Evolutionary conservation across 768 basidiomycete genomes (phyloP).

Genomic region (Trametes cingulata): DNA sequence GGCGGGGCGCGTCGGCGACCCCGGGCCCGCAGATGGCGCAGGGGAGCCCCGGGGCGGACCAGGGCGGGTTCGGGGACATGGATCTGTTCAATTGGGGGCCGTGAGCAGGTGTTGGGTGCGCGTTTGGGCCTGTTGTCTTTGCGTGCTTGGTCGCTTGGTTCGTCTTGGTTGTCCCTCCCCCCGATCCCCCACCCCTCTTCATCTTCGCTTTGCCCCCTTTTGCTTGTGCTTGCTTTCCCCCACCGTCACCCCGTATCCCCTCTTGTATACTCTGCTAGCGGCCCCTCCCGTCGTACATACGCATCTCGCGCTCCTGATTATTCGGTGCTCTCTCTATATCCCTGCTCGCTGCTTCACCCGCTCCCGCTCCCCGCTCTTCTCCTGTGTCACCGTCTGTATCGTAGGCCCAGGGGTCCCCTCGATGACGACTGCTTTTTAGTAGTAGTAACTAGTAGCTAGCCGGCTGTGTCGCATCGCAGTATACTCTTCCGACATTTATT

Average conservation of each 20-base stretch:
- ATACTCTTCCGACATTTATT: slow-evolving; percentile 3
- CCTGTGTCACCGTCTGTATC: slow-evolving; percentile 15
- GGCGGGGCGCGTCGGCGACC: slow-evolving; percentile 53
- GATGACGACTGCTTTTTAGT: background rate
- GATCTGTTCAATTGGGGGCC: slow-evolving; percentile 57
- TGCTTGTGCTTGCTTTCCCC: background rate
- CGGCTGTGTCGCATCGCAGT: background rate
- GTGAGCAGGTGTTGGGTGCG: slow-evolving; percentile 9
- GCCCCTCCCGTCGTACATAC: background rate
- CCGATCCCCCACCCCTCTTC: background rate
- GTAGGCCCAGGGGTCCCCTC: slow-evolving; percentile 7
- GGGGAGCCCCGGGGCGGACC: slow-evolving; percentile 44
- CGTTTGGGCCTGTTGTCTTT: slow-evolving; percentile 23
- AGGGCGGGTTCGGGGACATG: slow-evolving; percentile 47
- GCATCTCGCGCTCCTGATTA: too few species aligned
- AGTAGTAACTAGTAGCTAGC: too few species aligned
- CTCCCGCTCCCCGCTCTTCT: background rate
- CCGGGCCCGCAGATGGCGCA: slow-evolving; percentile 40
- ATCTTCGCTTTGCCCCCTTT: background rate
- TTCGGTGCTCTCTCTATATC: background rate
- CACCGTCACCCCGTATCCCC: background rate
- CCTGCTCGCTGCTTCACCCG: background rate
- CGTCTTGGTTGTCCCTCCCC: background rate
- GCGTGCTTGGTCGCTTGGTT: background rate
- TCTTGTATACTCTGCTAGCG: slow-evolving; percentile 14